Conservation (phyloP, 257 asterid genomes). For the Leonotis leonurus region DNA sequence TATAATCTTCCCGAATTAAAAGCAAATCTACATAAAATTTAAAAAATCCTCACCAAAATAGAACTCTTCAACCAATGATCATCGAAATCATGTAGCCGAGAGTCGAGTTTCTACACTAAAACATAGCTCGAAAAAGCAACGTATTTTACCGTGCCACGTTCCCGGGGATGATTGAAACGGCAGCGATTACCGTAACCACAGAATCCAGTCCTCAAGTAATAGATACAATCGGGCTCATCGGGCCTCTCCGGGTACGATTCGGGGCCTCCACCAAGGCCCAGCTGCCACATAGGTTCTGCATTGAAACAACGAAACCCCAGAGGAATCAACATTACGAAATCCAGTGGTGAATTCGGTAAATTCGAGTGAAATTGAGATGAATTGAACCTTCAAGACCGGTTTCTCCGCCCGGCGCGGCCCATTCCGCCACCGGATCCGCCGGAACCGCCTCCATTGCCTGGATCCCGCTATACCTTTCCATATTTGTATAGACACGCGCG, state of each 20-base stretch:
- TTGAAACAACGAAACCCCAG: constrained; percentile 30
- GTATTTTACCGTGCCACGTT: constrained; percentile 44
- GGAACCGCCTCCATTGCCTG: constrained; percentile 47
- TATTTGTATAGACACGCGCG: constrained; percentile 11
- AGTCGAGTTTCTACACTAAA: background rate
- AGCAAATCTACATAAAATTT: constrained; percentile 20
- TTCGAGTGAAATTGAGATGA: constrained; percentile 44
- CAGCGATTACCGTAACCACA: constrained; percentile 90
- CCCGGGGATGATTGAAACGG: constrained; percentile 95
- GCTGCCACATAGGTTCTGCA: constrained; percentile 98
- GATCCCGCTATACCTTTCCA: constrained; percentile 57
- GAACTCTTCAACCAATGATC: constrained; percentile 31
- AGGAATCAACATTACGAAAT: constrained; percentile 26
- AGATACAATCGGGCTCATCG: constrained; percentile 74
- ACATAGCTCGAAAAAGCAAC: background rate
- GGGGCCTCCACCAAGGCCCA: constrained; percentile 56
- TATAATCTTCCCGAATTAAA: constrained; percentile 11
- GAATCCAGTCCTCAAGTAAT: constrained; percentile 84
- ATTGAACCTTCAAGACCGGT: constrained; percentile 70
- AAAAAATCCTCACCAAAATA: constrained; percentile 9
- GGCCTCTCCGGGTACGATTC: constrained; percentile 88
- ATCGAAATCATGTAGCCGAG: constrained; percentile 15
- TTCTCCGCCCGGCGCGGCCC: constrained; percentile 73
- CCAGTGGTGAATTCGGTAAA: constrained; percentile 19
- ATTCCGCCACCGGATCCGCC: constrained; percentile 67